Conservation (phyloP, 73 alveolate species). For the Paraurostyla sp. region DNA sequence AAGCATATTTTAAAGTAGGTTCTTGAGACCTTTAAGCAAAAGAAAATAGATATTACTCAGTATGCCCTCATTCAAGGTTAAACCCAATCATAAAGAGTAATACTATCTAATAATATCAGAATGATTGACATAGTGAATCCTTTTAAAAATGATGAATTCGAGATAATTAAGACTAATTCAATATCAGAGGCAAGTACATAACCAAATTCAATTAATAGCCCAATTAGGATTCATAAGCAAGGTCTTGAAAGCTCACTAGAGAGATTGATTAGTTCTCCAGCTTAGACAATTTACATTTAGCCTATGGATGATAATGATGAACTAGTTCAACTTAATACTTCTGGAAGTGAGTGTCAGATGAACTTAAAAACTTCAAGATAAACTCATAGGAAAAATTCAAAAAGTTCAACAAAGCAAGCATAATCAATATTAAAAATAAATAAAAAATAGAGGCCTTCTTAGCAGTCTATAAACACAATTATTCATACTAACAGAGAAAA, state of each 20-base stretch:
- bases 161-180: background rate
- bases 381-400: background rate
- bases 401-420: conserved; percentile 2
- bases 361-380: background rate
- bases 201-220: background rate
- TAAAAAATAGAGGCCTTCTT: background rate
- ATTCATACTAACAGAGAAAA: background rate
- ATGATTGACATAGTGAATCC: background rate
- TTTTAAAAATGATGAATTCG: background rate
- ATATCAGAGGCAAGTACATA: background rate
- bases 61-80: background rate
- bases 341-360: conserved; percentile 1
- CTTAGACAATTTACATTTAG: conserved; percentile 4
- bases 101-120: background rate
- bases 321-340: background rate
- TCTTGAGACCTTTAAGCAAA: background rate
- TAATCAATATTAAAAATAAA: background rate
- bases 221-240: background rate
- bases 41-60: conserved; percentile 1
- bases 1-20: conserved; percentile 37
- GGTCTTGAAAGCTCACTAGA: conserved; percentile 17
- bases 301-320: conserved; percentile 36
- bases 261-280: conserved; percentile 21
- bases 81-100: background rate
- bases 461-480: background rate